Base-by-base conservation (phyloP, 305 asterid species). In the Plantago lanceolata region DNA sequence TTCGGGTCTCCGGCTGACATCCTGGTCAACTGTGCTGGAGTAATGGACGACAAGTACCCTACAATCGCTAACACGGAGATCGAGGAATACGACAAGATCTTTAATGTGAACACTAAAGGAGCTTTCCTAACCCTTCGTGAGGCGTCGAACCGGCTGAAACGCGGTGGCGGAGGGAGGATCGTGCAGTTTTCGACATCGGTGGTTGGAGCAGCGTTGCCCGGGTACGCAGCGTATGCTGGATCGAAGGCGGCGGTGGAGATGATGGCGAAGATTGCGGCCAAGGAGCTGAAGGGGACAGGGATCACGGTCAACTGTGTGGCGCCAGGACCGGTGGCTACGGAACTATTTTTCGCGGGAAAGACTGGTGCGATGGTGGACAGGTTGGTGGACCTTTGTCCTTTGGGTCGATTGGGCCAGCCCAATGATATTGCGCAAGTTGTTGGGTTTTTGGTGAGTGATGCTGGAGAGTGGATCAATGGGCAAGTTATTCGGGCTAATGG, bases 161-260 rank as follows among this genome's bases (percentile, higher is more conserved):
- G 81, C 21, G 83, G 82, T 40, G 83, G 79, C 59, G 81, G 81
- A 8, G 83, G 86, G 68, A 72, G 83, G 40, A 75, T 81, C 7
- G 28, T 80, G 17, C 57, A 73, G 63, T 64, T 80, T 16, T 74
- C 85, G 52, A 66, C 77, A 7, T 77, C 85, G 11, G 0, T 72
- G 16, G 75, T 77, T 0, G 85, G 73, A 37, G 78, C 78, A 21
- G 54, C 71, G 64, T 24, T 64, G 57, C 77, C 82, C 18, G 82
- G 85, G 35, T 80, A 80, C 70, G 78, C 66, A 26, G 87, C 87
- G 11, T 88, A 88, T 77, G 24, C 86, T 0, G 84, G 89, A 8
- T 85, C 89, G 4, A 85, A 83, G 72, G 90, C 91, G 19, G 94
- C 88, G 8, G 84, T 83, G 61, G 96, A 81, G 73, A 71, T 89